These are phyloP conservation scores for Byssothecium circinans DNA, from an alignment of 2,329 filamentous ascomycete genomes.

Conservation along the genomic window DNA sequence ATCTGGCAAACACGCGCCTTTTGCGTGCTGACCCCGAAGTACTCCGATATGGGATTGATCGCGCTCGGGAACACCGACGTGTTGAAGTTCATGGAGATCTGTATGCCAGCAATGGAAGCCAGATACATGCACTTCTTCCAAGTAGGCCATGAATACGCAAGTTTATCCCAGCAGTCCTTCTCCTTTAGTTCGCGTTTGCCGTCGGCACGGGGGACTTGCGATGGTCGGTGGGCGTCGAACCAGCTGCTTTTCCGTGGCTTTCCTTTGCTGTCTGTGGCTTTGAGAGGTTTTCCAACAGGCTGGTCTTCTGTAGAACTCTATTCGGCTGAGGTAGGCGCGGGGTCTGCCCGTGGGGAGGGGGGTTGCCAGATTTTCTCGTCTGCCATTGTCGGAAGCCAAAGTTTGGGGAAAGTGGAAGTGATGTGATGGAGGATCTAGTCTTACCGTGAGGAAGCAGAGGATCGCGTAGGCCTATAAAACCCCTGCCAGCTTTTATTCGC, in stretches of 20 bases:
- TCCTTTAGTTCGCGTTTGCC: constrained; percentile 37
- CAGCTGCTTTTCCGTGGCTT: constrained; percentile 3
- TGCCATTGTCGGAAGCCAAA: background rate
- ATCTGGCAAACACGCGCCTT: constrained; percentile 26
- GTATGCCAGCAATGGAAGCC: constrained; percentile 55
- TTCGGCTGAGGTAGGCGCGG: background rate
- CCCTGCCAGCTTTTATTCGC: background rate
- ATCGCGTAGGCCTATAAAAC: background rate
- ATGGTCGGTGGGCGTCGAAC: constrained; percentile 9
- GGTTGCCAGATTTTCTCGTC: constrained; percentile 1
- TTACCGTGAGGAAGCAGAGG: background rate
- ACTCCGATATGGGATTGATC: constrained; percentile 54
- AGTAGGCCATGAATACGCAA: constrained; percentile 50
- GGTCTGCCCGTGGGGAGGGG: background rate
- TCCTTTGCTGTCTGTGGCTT: no score
- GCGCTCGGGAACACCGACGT: constrained; percentile 58
- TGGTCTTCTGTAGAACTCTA: no score
- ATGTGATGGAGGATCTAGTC: background rate
- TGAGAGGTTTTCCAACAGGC: no score
- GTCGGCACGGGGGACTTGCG: constrained; percentile 13
- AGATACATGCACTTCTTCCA: constrained; percentile 57
- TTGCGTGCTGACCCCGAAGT: constrained; percentile 55
- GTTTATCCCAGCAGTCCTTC: constrained; percentile 49
- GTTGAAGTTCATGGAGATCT: constrained; percentile 61
- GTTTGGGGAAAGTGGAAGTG: background rate